Evolutionary conservation across 2,329 filamentous ascomycete genomes (phyloP).

Genomic region (Geosmithia putterillii): DNA sequence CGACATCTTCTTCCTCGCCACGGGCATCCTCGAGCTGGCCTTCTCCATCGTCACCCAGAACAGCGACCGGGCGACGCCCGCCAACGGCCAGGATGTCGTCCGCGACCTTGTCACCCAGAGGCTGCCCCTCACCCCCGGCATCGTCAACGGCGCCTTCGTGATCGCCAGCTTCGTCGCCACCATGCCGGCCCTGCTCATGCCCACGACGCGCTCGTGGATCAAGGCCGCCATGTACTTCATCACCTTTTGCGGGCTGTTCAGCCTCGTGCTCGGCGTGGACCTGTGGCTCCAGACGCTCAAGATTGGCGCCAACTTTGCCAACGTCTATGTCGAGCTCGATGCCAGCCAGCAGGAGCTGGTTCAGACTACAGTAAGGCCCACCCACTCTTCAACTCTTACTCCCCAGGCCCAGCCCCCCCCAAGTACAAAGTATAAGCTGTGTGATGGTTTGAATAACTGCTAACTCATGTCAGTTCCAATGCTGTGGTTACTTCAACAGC

Average conservation of each 20-base stretch:
- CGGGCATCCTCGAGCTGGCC: constrained; percentile 40
- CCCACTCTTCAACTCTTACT: not conserved
- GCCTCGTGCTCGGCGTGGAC: constrained; percentile 50
- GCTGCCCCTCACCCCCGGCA: constrained; percentile 50
- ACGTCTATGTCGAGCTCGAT: constrained; percentile 48
- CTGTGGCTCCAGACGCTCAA: constrained; percentile 65
- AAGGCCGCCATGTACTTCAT: constrained; percentile 56
- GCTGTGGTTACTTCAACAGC: constrained; percentile 69
- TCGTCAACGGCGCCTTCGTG: constrained; percentile 61
- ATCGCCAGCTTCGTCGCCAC: constrained; percentile 58
- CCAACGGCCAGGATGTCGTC: constrained; percentile 33
- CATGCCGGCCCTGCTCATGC: constrained; percentile 58
- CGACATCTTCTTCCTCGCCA: constrained; percentile 38
- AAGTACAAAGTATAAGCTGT: not conserved
- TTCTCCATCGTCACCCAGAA: constrained; percentile 41
- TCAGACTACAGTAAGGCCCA: constrained; percentile 49
- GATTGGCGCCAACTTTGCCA: constrained; percentile 48
- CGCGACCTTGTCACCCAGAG: constrained; percentile 38
- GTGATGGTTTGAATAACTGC: not conserved
- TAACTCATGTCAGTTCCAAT: constrained; percentile 46
- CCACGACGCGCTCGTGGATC: constrained; percentile 54
- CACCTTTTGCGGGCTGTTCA: constrained; percentile 50
- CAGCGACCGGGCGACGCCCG: constrained; percentile 27
- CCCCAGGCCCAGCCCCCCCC: not conserved
- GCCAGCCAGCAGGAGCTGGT: constrained; percentile 51